Evolutionary conservation across 2,329 filamentous ascomycete species (phyloP), one percentile per base, ranked within the genome.

Genomic region (Ceratocystiopsis sp.): DNA sequence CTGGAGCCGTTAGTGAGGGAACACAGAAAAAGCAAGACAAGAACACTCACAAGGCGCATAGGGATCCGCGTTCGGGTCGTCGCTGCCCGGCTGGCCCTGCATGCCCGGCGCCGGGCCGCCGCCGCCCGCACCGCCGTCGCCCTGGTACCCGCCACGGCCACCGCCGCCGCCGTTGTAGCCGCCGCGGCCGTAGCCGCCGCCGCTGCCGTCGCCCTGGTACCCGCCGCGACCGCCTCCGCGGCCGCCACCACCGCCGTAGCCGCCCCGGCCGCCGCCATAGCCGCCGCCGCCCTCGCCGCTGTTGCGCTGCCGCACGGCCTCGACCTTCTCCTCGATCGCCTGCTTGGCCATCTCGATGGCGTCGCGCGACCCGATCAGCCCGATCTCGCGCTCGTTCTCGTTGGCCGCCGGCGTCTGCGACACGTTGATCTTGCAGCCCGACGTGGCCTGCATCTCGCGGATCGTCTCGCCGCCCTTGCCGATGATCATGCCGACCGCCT

Each of bases 401-500:
- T 75, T 73, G 41, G 81, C 79, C 15, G 81, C 81, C 34, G 78
- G 79, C 9, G 84, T 79, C 54, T 84, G 83, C 32, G 84, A 83
- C 21, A 94, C 86, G 54, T 94, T 94, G 67, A 94, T 93, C 65
- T 93, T 93, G 71, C 87, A 94, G 38, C 84, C 82, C 6, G 84
- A 91, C 32, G 67, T 72, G 55, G 78, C 80, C 60, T 94, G 86
- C 80, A 94, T 93, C 52, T 93, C 84, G 50, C 87, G 85, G 57
- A 94, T 94, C 0, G 86, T 93, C 63, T 94, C 86, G 50, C 86
- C 86, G 45, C 84, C 83, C 67, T 93, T 93, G 50, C 87, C 86
- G 48, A 94, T 94, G 50, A 94, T 93, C 86, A 94, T 94, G 47
- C 86, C 86, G 43, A 94, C 86, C 7, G 86, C 82, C 57, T 94